phyloP scores from a whole-genome alignment of 805 yeast species.

The Saccharomycopsis malanga region DNA sequence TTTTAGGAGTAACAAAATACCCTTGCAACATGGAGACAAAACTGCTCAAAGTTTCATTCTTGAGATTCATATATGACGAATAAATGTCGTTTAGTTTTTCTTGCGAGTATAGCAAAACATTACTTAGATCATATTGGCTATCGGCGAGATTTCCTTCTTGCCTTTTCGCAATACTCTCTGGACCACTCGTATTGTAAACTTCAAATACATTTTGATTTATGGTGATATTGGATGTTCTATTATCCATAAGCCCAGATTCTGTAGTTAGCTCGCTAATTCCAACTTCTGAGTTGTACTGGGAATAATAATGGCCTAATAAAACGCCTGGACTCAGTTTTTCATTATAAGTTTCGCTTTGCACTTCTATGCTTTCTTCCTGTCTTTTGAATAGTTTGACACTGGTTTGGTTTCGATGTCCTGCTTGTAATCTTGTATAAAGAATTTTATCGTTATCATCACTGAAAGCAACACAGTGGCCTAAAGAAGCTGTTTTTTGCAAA shows the following conservation, averaged over 20 bases:
- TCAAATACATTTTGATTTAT: too few species aligned
- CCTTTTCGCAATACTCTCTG: too few species aligned
- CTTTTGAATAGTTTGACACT: background rate
- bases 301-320: background rate
- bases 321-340: background rate
- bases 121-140: background rate
- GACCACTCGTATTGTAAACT: too few species aligned
- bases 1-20: background rate
- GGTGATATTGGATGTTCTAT: background rate
- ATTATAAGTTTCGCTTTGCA: background rate
- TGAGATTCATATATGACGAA: background rate
- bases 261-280: background rate
- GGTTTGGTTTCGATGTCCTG: background rate
- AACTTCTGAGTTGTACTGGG: background rate
- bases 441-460: background rate
- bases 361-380: background rate
- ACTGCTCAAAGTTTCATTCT: background rate
- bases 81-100: background rate
- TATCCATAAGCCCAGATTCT: background rate
- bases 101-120: background rate
- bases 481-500: background rate
- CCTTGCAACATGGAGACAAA: background rate
- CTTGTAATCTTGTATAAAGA: background rate
- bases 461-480: background rate
- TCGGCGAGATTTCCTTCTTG: background rate